phyloP scores from a whole-genome alignment of 306 rosid species.

The Abrus precatorius region DNA sequence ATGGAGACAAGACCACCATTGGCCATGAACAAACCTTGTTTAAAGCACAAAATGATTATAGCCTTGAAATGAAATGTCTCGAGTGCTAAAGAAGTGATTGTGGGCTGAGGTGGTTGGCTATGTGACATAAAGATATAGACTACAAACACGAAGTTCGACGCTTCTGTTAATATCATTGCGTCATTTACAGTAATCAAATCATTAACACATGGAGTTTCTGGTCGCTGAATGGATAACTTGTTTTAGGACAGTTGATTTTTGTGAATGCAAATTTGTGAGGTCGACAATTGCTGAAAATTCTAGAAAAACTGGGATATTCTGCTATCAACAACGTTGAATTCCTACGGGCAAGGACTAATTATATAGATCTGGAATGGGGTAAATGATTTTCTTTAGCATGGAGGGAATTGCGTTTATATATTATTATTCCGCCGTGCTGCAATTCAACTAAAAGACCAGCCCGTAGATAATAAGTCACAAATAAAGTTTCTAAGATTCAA shows the following conservation, averaged over 20 bases:
- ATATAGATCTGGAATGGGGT: not conserved
- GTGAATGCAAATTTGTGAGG: not conserved
- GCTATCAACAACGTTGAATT: not conserved
- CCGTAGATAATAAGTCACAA: not conserved
- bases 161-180: constrained; percentile 12
- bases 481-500: not conserved
- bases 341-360: not conserved
- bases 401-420: not conserved
- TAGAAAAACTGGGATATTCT: not conserved
- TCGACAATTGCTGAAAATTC: not conserved
- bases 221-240: not conserved
- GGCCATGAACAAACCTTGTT: constrained; percentile 41
- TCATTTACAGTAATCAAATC: constrained; percentile 9
- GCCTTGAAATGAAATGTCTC: constrained; percentile 24
- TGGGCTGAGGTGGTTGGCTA: constrained; percentile 29
- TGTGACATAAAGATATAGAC: not conserved
- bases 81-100: constrained; percentile 19
- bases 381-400: constrained; percentile 5
- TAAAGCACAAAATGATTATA: constrained; percentile 43
- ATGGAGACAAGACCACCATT: constrained; percentile 31
- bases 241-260: not conserved
- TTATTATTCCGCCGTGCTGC: not conserved
- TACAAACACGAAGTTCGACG: constrained; percentile 11
- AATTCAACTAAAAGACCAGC: not conserved
- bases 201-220: constrained; percentile 1